These are phyloP conservation scores for Venturia pyrina DNA, from an alignment of 2,329 filamentous ascomycete species.

Conservation along the genomic window DNA sequence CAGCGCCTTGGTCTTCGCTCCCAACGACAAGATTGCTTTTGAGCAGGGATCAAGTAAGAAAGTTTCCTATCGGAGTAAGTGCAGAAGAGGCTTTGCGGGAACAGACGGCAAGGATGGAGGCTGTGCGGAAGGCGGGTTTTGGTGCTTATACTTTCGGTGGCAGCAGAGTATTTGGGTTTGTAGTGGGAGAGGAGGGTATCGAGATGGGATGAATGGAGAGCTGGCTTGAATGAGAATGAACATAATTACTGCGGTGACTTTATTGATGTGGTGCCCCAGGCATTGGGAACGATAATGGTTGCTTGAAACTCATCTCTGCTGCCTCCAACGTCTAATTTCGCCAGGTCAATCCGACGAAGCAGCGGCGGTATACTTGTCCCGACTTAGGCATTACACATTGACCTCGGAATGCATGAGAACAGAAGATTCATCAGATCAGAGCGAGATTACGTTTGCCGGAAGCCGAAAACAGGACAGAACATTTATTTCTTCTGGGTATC, in stretches of 20 bases:
- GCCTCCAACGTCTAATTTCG: too few species aligned
- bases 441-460: too few species aligned
- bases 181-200: background rate
- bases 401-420: too few species aligned
- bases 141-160: conserved; percentile 13
- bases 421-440: too few species aligned
- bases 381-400: too few species aligned
- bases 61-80: conserved; percentile 28
- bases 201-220: background rate
- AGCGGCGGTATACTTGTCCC: too few species aligned
- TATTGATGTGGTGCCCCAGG: too few species aligned
- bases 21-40: conserved; percentile 25
- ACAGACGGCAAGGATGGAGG: conserved; percentile 23
- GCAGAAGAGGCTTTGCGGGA: conserved; percentile 29
- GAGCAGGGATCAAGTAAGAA: conserved; percentile 22
- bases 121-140: conserved; percentile 27
- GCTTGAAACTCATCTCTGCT: too few species aligned
- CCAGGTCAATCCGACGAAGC: too few species aligned
- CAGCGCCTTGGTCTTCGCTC: conserved; percentile 22
- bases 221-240: background rate
- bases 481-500: background rate
- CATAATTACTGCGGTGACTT: too few species aligned
- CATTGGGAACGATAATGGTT: too few species aligned
- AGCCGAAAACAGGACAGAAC: background rate
- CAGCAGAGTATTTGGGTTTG: background rate